phyloP scores from a whole-genome alignment of 176 grass and related monocot genomes.

The Rhynchospora pubera region DNA sequence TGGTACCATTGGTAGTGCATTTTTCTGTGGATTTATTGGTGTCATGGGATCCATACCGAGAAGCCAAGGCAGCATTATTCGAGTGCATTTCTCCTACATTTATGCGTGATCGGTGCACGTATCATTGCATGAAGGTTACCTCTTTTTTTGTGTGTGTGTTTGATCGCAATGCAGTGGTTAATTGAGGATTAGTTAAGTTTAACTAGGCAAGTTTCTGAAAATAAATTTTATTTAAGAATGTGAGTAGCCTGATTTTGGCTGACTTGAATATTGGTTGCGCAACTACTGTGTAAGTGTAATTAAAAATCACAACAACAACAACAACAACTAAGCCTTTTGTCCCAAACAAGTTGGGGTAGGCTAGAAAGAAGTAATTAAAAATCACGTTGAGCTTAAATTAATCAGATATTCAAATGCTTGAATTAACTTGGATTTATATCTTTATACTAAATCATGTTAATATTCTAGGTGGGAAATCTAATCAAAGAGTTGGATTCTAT shows the following conservation, averaged over 20 bases:
- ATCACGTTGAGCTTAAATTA: background rate
- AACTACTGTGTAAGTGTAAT: background rate
- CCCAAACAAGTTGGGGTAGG: no score
- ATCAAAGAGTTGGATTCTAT: constrained; percentile 39
- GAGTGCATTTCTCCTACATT: constrained; percentile 48
- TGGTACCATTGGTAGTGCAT: constrained; percentile 62
- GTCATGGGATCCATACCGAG: constrained; percentile 63
- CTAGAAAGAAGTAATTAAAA: no score
- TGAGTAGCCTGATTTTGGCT: background rate
- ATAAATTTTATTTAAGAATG: background rate
- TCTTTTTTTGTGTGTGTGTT: background rate
- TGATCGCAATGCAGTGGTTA: background rate
- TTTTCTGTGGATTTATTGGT: constrained; percentile 54
- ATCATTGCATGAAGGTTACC: constrained; percentile 53
- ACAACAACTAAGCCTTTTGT: no score
- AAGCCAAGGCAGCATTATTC: constrained; percentile 49
- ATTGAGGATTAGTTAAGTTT: background rate
- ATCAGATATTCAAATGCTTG: no score
- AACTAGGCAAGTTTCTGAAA: background rate
- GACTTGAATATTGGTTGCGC: background rate
- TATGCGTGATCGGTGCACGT: constrained; percentile 36
- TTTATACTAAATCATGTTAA: background rate
- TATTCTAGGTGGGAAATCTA: constrained; percentile 44
- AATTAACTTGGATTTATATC: background rate
- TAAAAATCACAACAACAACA: no score